Percentiles rank a stretch among this genome's conserved stretches.
Evolutionary conservation across 2,329 filamentous ascomycete species (phyloP).

Genomic region (Gaeumannomyces sp.): DNA sequence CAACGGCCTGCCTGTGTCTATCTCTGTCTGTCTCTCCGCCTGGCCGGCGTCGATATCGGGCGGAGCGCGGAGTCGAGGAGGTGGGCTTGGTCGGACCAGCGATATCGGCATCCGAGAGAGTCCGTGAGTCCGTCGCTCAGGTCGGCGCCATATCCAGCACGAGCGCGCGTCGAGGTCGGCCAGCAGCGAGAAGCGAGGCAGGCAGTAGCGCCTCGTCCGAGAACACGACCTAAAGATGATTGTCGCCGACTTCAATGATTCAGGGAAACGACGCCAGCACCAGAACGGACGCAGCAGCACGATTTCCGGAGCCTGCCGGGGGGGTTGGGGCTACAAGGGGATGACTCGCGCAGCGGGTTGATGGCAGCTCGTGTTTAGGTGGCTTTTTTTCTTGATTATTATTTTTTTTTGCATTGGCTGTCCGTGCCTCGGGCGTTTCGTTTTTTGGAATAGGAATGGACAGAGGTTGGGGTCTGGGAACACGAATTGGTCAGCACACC

Average conservation of each 20-base stretch:
- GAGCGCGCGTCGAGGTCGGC: not conserved
- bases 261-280: not conserved
- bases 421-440: not conserved
- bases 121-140: not conserved
- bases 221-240: not conserved
- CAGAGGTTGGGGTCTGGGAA: not conserved
- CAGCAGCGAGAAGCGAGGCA: not conserved
- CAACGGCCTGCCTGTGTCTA: not conserved
- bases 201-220: not conserved
- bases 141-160: not conserved
- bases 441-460: not conserved
- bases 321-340: too few relatives aligned
- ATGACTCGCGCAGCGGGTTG: not conserved
- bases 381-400: not conserved
- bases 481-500: not conserved
- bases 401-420: too few relatives aligned
- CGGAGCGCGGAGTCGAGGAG: not conserved
- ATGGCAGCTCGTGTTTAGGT: not conserved
- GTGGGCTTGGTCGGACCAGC: not conserved
- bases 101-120: not conserved
- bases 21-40: not conserved
- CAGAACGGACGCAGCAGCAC: not conserved
- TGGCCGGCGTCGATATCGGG: not conserved
- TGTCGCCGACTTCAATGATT: not conserved
- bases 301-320: too few relatives aligned